Evolutionary conservation across 768 basidiomycete genomes (phyloP).

Genomic region (Steccherinum ochraceum): DNA sequence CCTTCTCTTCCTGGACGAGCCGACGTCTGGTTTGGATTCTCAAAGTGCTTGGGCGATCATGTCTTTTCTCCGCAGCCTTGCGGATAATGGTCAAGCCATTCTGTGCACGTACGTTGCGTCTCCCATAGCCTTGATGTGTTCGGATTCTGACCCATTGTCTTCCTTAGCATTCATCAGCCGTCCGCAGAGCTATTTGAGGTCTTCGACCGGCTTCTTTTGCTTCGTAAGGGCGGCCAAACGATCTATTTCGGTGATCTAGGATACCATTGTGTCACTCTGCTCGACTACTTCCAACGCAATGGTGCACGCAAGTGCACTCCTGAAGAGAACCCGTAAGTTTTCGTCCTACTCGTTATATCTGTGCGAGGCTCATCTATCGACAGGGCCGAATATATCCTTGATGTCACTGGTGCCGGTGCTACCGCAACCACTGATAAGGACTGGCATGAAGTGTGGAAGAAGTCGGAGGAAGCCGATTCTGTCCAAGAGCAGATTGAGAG

Average conservation of each 20-base stretch:
- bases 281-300: slow-evolving; percentile 68
- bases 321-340: slow-evolving; percentile 58
- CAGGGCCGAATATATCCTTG: slow-evolving; percentile 44
- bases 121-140: not conserved
- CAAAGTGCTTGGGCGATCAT: slow-evolving; percentile 84
- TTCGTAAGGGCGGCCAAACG: slow-evolving; percentile 70
- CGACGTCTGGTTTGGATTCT: slow-evolving; percentile 80
- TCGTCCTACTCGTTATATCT: too few relatives aligned
- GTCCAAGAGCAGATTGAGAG: slow-evolving; percentile 36
- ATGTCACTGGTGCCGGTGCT: slow-evolving; percentile 51
- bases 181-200: slow-evolving; percentile 80
- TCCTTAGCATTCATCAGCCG: slow-evolving; percentile 47
- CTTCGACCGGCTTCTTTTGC: slow-evolving; percentile 73
- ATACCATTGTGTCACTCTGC: slow-evolving; percentile 48
- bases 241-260: slow-evolving; percentile 69
- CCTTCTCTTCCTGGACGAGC: slow-evolving; percentile 83
- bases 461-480: slow-evolving; percentile 31
- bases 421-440: slow-evolving; percentile 35
- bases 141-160: not conserved
- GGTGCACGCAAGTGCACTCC: slow-evolving; percentile 56
- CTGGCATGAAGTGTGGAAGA: slow-evolving; percentile 46
- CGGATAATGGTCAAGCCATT: slow-evolving; percentile 79
- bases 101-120: slow-evolving; percentile 55
- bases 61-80: slow-evolving; percentile 66
- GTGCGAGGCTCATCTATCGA: not conserved